Evolutionary conservation across 345 rosid genomes (phyloP), one percentile per base, ranked within the genome.

Genomic region (Citrus australasica): DNA sequence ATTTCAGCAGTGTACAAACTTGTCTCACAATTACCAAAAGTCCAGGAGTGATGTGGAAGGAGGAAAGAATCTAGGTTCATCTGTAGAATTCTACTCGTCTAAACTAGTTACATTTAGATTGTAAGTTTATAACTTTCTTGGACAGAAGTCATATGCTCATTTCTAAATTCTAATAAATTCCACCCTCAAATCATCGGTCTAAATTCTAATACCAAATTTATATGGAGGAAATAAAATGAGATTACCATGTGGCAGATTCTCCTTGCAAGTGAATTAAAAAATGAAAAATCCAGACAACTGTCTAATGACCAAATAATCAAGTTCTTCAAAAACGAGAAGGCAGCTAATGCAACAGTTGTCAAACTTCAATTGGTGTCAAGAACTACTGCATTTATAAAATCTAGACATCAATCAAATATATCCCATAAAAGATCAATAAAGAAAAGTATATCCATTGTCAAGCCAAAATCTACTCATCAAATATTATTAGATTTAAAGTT

Each of bases 1-100:
- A 46, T 74, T 75, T 75, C 75, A 81, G 61, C 69, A 55, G 24
- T 66, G 33, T 60, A 78, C n/a, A 69, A 78, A 69, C 46, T 79
- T 22, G 58, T 27, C 32, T 42, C 51, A 27, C 63, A 71, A 83
- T 27, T 6, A 71, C 53, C 38, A 63, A 53, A 2, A 46, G 17
- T 46, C 51, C 51, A 46, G 4, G 46, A 55, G 16, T 56, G 38
- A 73, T n/a, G 33, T 35, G 28, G 16, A 14, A 22, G 37, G 5
- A 14, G 11, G 28, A 56, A n/a, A 56, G 27, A 72, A 56, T 72
- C 30, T 56, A 72, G 19, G 3, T 33, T 14, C 37, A 6, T 27
- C 76, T 32, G 22, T 28, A 30, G 19, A 71, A 30, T 28, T 53
- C 46, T 25, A 19, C 62, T 10, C 4, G 9, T 28, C 24, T 53